These are phyloP conservation scores for Porphyrellus cyaneotinctus DNA, from an alignment of 768 basidiomycete genomes.

Conservation along the genomic window DNA sequence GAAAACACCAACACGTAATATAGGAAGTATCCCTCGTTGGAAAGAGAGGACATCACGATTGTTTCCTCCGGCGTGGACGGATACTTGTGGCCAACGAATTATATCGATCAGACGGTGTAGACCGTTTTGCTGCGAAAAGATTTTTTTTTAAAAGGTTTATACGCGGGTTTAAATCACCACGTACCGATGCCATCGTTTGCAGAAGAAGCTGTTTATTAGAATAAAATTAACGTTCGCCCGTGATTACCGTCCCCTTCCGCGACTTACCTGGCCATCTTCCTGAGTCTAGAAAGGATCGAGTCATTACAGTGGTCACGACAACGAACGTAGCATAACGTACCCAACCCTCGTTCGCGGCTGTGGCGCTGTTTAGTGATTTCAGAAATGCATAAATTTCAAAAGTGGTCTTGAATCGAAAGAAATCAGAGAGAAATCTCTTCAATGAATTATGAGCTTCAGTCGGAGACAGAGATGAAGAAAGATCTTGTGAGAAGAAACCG, in stretches of 20 bases:
- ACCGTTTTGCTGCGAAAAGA: conserved; percentile 42
- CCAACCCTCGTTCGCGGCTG: conserved; percentile 38
- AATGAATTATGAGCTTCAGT: conserved; percentile 45
- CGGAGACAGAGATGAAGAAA: conserved; percentile 35
- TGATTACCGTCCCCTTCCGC: conserved; percentile 1
- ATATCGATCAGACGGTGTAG: conserved; percentile 48
- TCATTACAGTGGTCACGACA: background rate
- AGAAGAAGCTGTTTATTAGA: conserved; percentile 36
- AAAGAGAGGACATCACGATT: conserved; percentile 45
- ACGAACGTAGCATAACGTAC: conserved; percentile 27
- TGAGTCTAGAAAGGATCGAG: conserved; percentile 33
- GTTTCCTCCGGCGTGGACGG: conserved; percentile 37
- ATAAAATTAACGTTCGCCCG: background rate
- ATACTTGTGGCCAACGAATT: conserved; percentile 43
- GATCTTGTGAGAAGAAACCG: conserved; percentile 37
- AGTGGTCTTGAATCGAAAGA: conserved; percentile 39
- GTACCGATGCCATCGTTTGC: conserved; percentile 36
- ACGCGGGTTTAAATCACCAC: background rate
- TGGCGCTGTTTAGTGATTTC: conserved; percentile 35
- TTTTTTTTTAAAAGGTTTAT: background rate
- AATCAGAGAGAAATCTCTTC: conserved; percentile 40
- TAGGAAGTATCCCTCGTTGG: conserved; percentile 50
- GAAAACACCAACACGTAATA: conserved; percentile 42
- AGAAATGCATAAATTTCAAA: conserved; percentile 47
- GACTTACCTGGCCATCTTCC: conserved; percentile 49